Conservation (phyloP, 1,284 basidiomycete genomes). For the Irpex sp. region DNA sequence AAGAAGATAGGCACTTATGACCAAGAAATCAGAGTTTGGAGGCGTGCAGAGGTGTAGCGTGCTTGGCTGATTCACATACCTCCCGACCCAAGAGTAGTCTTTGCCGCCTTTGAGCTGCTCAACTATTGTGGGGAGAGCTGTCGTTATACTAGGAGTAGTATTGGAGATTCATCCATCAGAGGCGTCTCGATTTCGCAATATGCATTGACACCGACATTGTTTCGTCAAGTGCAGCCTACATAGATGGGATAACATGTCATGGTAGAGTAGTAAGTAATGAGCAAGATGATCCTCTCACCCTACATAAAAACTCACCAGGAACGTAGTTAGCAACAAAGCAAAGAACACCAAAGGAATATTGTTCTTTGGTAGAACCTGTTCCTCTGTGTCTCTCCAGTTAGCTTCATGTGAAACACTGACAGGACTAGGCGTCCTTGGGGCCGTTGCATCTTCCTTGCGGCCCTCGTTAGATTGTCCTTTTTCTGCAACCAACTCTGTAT, state of each 20-base stretch:
- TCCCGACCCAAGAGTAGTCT: conserved; percentile 19
- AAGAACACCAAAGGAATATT: conserved; percentile 18
- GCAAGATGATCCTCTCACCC: neutral
- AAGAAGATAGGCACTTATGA: conserved; percentile 32
- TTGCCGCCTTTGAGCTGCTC: conserved; percentile 18
- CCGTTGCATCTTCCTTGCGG: neutral
- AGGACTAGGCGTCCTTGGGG: neutral
- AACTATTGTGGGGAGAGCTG: conserved; percentile 25
- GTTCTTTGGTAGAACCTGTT: conserved; percentile 6
- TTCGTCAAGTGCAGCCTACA: conserved; percentile 10
- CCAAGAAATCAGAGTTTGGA: neutral
- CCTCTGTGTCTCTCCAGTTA: conserved; percentile 1
- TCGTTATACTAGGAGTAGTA: conserved; percentile 16
- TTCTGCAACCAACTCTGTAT: neutral
- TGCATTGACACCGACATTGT: conserved; percentile 9
- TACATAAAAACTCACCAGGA: conserved; percentile 17
- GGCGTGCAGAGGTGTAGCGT: neutral
- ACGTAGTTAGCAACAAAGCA: conserved; percentile 22
- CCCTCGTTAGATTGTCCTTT: neutral
- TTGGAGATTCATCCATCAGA: too few species aligned
- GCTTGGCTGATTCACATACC: neutral
- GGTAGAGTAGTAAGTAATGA: conserved; percentile 11
- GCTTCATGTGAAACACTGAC: neutral
- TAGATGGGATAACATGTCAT: conserved; percentile 30
- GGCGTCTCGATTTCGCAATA: too few species aligned